phyloP scores from a whole-genome alignment of 345 rosid species.

The Tarenaya hassleriana region DNA sequence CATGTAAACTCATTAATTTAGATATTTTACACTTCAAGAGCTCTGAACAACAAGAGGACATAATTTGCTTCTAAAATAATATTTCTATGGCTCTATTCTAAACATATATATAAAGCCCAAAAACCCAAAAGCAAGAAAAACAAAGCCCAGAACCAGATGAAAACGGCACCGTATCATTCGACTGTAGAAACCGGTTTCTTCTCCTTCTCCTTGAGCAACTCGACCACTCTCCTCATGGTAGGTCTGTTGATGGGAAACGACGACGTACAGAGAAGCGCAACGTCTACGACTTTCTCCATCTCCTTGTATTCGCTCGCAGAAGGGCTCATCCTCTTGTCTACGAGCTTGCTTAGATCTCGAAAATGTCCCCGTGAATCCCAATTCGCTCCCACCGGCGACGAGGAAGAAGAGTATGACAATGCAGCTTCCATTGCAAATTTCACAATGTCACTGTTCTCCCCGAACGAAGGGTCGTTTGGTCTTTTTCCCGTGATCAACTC shows the following conservation, averaged over 20 bases:
- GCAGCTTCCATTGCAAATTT: constrained; percentile 43
- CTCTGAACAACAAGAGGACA: too few relatives aligned
- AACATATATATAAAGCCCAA: too few relatives aligned
- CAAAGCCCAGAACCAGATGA: too few relatives aligned
- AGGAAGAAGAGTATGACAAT: constrained; percentile 14
- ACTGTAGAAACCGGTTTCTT: neutral
- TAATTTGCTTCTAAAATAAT: too few relatives aligned
- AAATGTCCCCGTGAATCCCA: neutral
- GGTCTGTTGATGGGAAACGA: constrained; percentile 37
- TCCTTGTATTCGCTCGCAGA: constrained; percentile 28
- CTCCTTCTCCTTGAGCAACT: constrained; percentile 35
- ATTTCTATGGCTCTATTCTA: too few relatives aligned
- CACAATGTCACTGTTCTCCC: constrained; percentile 49
- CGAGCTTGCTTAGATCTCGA: constrained; percentile 16
- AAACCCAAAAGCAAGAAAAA: too few relatives aligned
- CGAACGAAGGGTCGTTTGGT: constrained; percentile 51
- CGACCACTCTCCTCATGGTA: constrained; percentile 52
- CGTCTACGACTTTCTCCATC: constrained; percentile 37
- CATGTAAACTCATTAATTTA: too few relatives aligned
- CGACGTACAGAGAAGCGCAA: constrained; percentile 39
- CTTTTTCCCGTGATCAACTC: constrained; percentile 60
- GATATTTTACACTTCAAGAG: too few relatives aligned
- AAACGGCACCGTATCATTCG: too few relatives aligned
- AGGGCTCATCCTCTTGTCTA: constrained; percentile 33
- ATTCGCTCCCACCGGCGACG: neutral